Evolutionary conservation across 2,329 filamentous ascomycete species (phyloP).

Genomic region (Fusarium irregulare): DNA sequence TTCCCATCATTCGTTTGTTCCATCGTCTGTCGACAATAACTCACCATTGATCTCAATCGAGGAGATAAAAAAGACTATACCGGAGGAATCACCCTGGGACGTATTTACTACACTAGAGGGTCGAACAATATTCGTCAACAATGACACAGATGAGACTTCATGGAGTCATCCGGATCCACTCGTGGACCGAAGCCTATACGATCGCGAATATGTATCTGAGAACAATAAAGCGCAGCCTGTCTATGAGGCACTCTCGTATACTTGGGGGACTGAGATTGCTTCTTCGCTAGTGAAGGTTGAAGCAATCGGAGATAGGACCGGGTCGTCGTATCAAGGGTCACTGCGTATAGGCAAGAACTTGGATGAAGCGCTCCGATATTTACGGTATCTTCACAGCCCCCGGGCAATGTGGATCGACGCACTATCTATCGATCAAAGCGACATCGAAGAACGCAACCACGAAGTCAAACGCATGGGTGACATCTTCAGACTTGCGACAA

Average conservation of each 20-base stretch:
- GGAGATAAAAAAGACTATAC: background rate
- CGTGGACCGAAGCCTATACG: background rate
- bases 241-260: background rate
- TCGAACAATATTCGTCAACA: background rate
- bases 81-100: background rate
- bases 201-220: background rate
- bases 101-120: background rate
- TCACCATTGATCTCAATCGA: accelerated
- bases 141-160: background rate
- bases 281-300: background rate
- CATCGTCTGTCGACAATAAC: background rate
- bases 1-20: background rate
- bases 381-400: background rate
- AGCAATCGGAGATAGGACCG: background rate
- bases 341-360: background rate
- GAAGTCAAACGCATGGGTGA: slow-evolving; percentile 20
- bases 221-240: accelerated
- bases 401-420: slow-evolving; percentile 17
- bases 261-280: background rate
- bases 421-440: background rate
- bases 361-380: background rate
- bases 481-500: slow-evolving; percentile 5
- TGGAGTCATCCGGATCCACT: background rate
- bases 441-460: slow-evolving; percentile 2
- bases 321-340: background rate